Evolutionary conservation across 176 grass and related monocot species (phyloP), one percentile per base, ranked within the genome.

Genomic region (Oryza glaberrima): DNA sequence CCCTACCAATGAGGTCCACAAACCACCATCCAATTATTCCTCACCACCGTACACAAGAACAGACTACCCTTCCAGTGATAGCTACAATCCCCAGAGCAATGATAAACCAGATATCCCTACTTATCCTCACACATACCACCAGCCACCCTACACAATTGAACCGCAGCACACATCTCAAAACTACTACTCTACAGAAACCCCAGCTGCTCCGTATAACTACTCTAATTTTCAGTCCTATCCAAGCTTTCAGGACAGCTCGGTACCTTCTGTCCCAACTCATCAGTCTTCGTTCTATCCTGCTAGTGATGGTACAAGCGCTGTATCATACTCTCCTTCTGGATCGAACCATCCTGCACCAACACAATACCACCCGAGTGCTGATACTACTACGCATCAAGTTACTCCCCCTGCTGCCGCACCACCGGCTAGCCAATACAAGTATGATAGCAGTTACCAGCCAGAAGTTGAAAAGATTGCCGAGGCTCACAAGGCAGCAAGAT

Each of bases 171-270:
- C 85, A 35, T 85, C 86, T 61, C 97, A 92, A 66, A 88, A 90
- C 72, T 94, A 85, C 83, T 90, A 85, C 71, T 80, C 91, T 40
- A 81, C 86, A 2, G 91, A 96, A 80, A 85, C 86, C 72, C 89
- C 85, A 47, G 73, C 81, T 56, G 74, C 73, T 30, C 88, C 91
- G 19, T 94, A 87, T 56, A 86, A 83, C 56, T 99, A 99, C 65
- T 88, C 97, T 48, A 99, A 94, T 86, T 99, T 99, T 48, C 97
- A 96, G 85, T 96, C 97, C 60, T 99, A 94, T 65, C 94, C 97
- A 41, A 94, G 88, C 81, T 96, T 96, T 70, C 94, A 96, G 16
- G 97, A 96, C 4, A 92, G 72, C 88, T 88, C 81, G 7, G 30
- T 86, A 16, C 88, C 94, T 78, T 74, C 92, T 66, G 94, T 85